Conservation (phyloP, 352 stramenopile species). For the Aphanomyces astaci region DNA sequence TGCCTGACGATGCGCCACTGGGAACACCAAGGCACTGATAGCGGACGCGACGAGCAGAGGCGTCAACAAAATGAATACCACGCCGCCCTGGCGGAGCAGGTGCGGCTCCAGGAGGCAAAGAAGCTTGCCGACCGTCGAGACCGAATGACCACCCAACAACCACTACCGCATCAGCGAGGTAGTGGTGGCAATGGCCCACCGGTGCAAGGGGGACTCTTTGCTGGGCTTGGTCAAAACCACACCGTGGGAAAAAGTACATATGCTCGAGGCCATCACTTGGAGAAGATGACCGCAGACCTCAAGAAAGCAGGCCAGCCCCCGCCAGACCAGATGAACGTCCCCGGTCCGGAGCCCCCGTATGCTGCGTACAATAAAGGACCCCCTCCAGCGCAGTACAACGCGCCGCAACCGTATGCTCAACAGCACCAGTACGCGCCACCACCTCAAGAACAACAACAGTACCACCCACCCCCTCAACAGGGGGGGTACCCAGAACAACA, state of each 20-base stretch:
- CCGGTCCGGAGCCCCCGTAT: no score
- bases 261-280: slow-evolving; percentile 16
- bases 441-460: not conserved
- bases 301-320: not conserved
- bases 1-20: not conserved
- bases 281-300: slow-evolving; percentile 15
- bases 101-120: slow-evolving; percentile 19
- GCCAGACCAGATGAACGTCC: no score
- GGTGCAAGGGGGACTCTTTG: slow-evolving; percentile 15
- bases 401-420: not conserved
- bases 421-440: not conserved
- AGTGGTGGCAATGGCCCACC: not conserved
- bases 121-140: slow-evolving; percentile 7
- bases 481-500: not conserved
- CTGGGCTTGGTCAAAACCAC: slow-evolving; percentile 15
- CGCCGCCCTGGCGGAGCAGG: slow-evolving; percentile 14
- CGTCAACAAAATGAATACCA: slow-evolving; percentile 19
- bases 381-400: not conserved
- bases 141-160: not conserved
- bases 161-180: not conserved
- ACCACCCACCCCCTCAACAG: not conserved
- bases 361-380: no score
- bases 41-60: not conserved
- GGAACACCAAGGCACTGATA: not conserved
- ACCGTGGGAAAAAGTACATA: not conserved